Percentiles rank a stretch among this genome's conserved stretches.
Evolutionary conservation across 331 rosid genomes (phyloP).

Genomic region (Saraca asoca): DNA sequence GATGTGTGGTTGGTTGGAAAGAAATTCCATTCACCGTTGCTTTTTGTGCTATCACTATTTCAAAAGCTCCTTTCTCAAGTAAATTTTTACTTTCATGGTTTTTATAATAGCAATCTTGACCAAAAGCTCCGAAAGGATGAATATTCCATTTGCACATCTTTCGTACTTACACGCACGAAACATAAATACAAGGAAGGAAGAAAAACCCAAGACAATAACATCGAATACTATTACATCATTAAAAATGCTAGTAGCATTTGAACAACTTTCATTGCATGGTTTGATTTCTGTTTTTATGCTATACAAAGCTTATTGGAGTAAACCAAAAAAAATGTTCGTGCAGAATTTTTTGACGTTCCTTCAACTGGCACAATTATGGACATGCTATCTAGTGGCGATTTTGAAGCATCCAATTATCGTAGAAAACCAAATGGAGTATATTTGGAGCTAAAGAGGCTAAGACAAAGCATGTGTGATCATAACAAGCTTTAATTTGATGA

Average conservation of each 20-base stretch:
- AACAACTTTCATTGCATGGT: not conserved
- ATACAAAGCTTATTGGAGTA: not conserved
- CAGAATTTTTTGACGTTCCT: not conserved
- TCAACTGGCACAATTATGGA: not conserved
- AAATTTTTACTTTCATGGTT: conserved; percentile 12
- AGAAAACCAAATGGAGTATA: too few relatives aligned
- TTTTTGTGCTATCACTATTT: conserved; percentile 23
- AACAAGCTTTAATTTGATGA: not conserved
- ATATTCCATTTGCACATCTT: not conserved
- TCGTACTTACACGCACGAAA: conserved; percentile 21
- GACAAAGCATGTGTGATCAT: not conserved
- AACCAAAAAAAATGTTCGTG: not conserved
- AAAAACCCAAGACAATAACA: too few relatives aligned
- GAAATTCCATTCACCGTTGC: conserved; percentile 28
- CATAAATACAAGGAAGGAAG: too few relatives aligned
- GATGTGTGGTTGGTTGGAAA: conserved; percentile 19
- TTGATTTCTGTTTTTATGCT: not conserved
- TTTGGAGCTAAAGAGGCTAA: too few relatives aligned
- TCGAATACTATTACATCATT: too few relatives aligned
- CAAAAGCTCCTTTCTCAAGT: conserved; percentile 30
- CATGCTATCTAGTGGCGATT: not conserved
- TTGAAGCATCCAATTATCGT: not conserved
- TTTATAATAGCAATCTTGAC: conserved; percentile 32
- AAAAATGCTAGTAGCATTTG: too few relatives aligned
- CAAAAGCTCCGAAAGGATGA: conserved; percentile 5